phyloP scores from a whole-genome alignment of 2,329 filamentous ascomycete species.

The Curvularia sp. region DNA sequence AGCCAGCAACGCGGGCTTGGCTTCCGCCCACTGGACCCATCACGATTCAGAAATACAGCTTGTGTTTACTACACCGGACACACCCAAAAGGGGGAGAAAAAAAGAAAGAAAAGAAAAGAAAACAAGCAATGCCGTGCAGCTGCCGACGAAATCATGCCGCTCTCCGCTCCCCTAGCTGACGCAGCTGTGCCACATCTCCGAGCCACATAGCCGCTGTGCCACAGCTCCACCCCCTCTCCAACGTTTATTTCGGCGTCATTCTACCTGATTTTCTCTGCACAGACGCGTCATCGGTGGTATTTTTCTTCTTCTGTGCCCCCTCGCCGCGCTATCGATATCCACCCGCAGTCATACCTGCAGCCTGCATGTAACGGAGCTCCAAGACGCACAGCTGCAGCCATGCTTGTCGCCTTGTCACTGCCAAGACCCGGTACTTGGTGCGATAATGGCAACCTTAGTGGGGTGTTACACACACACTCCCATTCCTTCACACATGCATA shows the following conservation, averaged over 20 bases:
- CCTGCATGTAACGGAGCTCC: background rate
- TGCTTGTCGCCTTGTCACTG: background rate
- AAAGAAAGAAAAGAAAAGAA: too few relatives aligned
- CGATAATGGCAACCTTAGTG: background rate
- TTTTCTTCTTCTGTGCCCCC: background rate
- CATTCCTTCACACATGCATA: background rate
- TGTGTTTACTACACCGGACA: background rate
- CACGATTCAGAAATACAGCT: background rate
- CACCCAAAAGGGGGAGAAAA: too few relatives aligned
- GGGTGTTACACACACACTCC: background rate
- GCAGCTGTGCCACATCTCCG: constrained; percentile 9
- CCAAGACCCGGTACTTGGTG: constrained; percentile 3
- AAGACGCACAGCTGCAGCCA: background rate
- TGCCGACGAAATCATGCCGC: background rate
- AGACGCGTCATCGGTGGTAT: background rate
- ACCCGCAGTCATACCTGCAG: constrained; percentile 6
- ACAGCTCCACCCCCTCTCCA: background rate
- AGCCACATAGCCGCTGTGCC: constrained; percentile 8
- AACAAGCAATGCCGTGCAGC: background rate
- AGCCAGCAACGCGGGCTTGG: background rate
- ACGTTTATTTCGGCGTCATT: background rate
- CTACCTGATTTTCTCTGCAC: background rate
- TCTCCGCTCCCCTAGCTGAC: background rate
- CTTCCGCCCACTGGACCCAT: background rate
- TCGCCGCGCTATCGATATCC: constrained; percentile 5